Base-by-base conservation (phyloP, 2,329 filamentous ascomycete genomes). In the Magnaporthales sp. region DNA sequence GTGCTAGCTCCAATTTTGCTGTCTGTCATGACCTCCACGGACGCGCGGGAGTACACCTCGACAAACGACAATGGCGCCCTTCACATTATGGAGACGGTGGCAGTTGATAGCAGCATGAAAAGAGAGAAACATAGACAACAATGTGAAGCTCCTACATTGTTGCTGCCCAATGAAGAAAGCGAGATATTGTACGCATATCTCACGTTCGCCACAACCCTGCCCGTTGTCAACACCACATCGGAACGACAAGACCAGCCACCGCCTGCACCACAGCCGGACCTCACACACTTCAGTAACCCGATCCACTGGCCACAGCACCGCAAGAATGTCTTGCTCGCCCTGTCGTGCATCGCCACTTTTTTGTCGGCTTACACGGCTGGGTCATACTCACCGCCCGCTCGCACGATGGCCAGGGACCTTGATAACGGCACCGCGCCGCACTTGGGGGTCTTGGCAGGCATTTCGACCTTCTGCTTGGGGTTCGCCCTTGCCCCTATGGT, bases 401-500 rank as follows among this genome's bases (percentile, higher is more conserved):
- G 76, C 5, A 84, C 91, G 66, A 88, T 97, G 81, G 84, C 83
- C 0, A 75, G 79, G 1, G 85, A 91, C 72, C 91, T 91, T 78
- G 56, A 58, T 26, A 29, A 29, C 27, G 56, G 64, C 19, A 27
- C 51, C 6, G 81, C 91, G 0, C 89, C 87, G 54, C 79, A 81
- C 10, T 81, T 90, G n/a, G 88, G 87, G 1, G 84, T 88, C n/a
- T 80, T 90, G 5, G 80, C 88, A 1, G 92, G 92, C 38, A 91
- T 97, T 68, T 96, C 93, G 0, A 85, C 87, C 0, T 97, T 95
- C 76, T 95, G 91, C 62, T 73, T 84, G 38, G 93, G 93, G 3
- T 97, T 97, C 71, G 92, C 85, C 0, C 76, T 93, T 27, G 90
- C 91, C 0, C 93, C 93, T 0, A 97, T 97, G 93, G 82, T 92